These are phyloP conservation scores for Fusarium sp. DNA, from an alignment of 2,329 filamentous ascomycete species.

Conservation along the genomic window DNA sequence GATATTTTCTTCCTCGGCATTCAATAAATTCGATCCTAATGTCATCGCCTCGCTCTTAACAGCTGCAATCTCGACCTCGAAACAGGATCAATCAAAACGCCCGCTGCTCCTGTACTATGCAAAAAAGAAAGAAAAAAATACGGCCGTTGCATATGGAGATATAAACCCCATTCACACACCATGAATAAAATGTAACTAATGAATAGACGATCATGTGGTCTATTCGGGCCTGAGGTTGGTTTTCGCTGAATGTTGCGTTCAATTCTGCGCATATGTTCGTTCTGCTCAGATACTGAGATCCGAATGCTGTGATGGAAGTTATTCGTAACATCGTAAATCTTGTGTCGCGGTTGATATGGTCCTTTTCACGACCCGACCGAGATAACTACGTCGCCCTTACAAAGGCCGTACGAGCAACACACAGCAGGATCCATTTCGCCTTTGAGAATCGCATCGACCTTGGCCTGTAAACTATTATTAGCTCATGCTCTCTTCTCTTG, in stretches of 20 bases:
- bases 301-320: not conserved
- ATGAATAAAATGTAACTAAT: not conserved
- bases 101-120: not conserved
- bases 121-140: not conserved
- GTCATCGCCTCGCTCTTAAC: not conserved
- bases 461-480: conserved; percentile 38
- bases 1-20: not conserved
- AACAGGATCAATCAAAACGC: not conserved
- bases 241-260: not conserved
- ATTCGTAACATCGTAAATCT: conserved; percentile 38
- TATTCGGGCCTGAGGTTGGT: not conserved
- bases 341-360: conserved; percentile 4
- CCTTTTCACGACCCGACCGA: conserved; percentile 50
- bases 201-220: not conserved
- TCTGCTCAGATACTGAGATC: not conserved
- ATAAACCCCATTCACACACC: not conserved
- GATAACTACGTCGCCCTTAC: conserved; percentile 60
- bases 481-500: not conserved
- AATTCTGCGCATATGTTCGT: not conserved
- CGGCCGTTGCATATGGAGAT: not conserved
- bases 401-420: conserved; percentile 64
- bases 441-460: conserved; percentile 56
- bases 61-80: not conserved
- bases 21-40: not conserved
- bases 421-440: conserved; percentile 58